Base-by-base conservation (phyloP, 2,329 filamentous ascomycete genomes). In the Beauveria sp. region DNA sequence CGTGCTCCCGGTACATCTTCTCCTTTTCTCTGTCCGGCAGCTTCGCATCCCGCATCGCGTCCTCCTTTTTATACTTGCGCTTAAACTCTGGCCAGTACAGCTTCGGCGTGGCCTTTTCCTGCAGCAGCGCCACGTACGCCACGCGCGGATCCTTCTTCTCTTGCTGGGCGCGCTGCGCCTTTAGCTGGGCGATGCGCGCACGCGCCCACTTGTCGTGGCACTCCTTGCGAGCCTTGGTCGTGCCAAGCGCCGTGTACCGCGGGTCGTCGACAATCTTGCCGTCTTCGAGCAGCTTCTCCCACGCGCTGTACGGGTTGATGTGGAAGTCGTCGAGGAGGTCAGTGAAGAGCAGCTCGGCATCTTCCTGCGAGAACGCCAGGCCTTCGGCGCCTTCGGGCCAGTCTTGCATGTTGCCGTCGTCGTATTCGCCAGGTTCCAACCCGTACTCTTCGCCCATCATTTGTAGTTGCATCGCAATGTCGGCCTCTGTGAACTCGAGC, bases 41-140 rank as follows among this genome's bases (percentile, higher is more conserved):
- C 56, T 80, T 83, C 34, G 84, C 78, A 63, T 93, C 89, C 64
- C 88, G 89, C 89, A 99, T 92, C 58, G 87, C 83, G 0, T 83
- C 74, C 65, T 96, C 92, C 66, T 89, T 93, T 66, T 88, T 89
- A 75, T 86, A 95, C 72, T 97, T 99, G 40, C 95, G 83, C 69
- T 90, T 91, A 76, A 99, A 99, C 72, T 99, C 95, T 0, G 91
- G 88, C 95, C 95, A 99, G 79, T 96, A 99, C 1, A 99, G 81
- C 75, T 96, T 98, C 0, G 91, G 88, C 0, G 88, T 95, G 0
- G 93, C 93, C 67, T 91, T 84, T 54, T 88, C 84, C 65, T 93
- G 86, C 34, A 99, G 79, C 65, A 99, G 89, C 0, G 84, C 83
- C 64, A 98, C 77, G 72, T 96, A 99, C 1, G 88, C 86, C 66